These are phyloP conservation scores for Arabis hirsuta DNA, from an alignment of 345 rosid species.

Conservation along the genomic window DNA sequence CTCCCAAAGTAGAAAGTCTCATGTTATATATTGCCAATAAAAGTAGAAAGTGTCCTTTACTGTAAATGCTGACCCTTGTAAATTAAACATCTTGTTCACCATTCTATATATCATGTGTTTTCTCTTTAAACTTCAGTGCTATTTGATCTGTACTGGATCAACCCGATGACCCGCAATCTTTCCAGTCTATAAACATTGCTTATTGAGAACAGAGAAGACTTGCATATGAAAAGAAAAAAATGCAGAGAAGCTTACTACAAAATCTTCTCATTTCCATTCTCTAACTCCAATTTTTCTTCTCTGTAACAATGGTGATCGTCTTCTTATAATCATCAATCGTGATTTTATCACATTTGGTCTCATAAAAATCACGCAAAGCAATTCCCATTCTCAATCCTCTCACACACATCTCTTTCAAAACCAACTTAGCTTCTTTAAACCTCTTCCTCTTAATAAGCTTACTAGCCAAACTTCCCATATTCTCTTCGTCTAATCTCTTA, in stretches of 20 bases:
- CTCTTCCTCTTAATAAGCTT: slow-evolving; percentile 49
- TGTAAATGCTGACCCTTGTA: slow-evolving; percentile 35
- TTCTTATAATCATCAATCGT: slow-evolving; percentile 10
- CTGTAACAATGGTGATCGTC: slow-evolving; percentile 9
- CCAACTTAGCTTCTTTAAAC: slow-evolving; percentile 51
- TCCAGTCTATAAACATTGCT: too few species aligned
- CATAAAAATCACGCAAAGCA: slow-evolving; percentile 26
- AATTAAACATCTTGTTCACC: slow-evolving; percentile 29
- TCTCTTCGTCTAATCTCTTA: slow-evolving; percentile 54
- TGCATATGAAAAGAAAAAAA: not conserved
- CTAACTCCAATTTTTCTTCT: not conserved
- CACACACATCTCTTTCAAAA: slow-evolving; percentile 61
- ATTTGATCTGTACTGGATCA: too few species aligned
- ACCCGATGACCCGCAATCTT: too few species aligned
- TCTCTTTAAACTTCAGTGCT: not conserved
- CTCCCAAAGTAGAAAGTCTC: slow-evolving; percentile 21
- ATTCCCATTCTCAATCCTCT: slow-evolving; percentile 51
- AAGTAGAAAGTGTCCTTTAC: not conserved
- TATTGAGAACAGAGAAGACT: not conserved
- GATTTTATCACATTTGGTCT: not conserved
- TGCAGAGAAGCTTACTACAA: not conserved
- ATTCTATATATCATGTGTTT: slow-evolving; percentile 21
- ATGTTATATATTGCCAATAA: slow-evolving; percentile 28
- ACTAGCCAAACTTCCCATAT: slow-evolving; percentile 57
- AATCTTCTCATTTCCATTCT: too few species aligned